Conservation (phyloP, 1,139 yeast genomes). For the Scheffersomyces parashehatae region DNA sequence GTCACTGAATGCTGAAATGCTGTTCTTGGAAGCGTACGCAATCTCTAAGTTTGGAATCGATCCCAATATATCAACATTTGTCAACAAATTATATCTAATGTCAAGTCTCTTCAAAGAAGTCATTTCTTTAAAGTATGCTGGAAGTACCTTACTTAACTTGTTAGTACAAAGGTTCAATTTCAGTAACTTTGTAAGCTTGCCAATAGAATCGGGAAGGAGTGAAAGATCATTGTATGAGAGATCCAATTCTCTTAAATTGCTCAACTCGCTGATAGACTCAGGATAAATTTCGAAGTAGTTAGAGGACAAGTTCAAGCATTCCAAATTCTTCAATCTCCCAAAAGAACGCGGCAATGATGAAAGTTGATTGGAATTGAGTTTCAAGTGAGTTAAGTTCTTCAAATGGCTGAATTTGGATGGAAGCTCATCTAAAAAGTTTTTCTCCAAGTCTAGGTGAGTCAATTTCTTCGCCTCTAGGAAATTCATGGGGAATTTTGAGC, state of each 20-base stretch:
- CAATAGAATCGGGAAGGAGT: constrained; percentile 60
- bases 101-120: constrained; percentile 70
- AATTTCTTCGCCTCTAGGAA: constrained; percentile 69
- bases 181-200: constrained; percentile 58
- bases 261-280: constrained; percentile 62
- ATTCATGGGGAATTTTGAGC: constrained; percentile 71
- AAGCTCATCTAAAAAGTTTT: constrained; percentile 66
- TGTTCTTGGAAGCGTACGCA: constrained; percentile 74
- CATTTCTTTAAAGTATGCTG: constrained; percentile 54
- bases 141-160: constrained; percentile 57
- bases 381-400: constrained; percentile 54
- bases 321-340: constrained; percentile 55
- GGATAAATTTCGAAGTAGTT: constrained; percentile 75
- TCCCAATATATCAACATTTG: constrained; percentile 64
- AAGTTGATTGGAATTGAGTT: constrained; percentile 73
- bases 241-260: constrained; percentile 66
- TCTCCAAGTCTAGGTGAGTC: constrained; percentile 73
- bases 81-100: constrained; percentile 70
- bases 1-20: constrained; percentile 70
- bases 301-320: constrained; percentile 72
- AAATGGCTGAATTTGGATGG: constrained; percentile 61
- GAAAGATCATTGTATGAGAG: constrained; percentile 78
- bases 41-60: constrained; percentile 69
- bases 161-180: constrained; percentile 78
- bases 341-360: constrained; percentile 64